phyloP scores from a whole-genome alignment of 176 grass and related monocot genomes.

The Hordeum vulgare region MorexV3_pseudomolecules_assembly NC_058524.1:27001156-27001655 shows the following conservation, averaged over 20 bases:
- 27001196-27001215: not conserved
- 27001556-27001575: not conserved
- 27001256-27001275: too few relatives aligned
- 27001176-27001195: not conserved
- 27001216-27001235: slow-evolving; percentile 1
- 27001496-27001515: not conserved
- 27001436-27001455: not conserved
- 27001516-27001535: not conserved
- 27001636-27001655: too few relatives aligned
- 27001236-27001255: too few relatives aligned
- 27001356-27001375: too few relatives aligned
- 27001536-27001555: slow-evolving; percentile 9
- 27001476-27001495: not conserved
- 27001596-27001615: not conserved
- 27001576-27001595: not conserved
- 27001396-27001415: not conserved
- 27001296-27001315: too few relatives aligned
- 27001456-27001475: slow-evolving; percentile 19
- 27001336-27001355: too few relatives aligned
- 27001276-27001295: too few relatives aligned
- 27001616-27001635: not conserved
- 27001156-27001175: not conserved
- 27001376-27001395: too few relatives aligned
- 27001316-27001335: too few relatives aligned
- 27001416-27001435: not conserved